phyloP scores from a whole-genome alignment of 164 flowering plant species.

The Santalum album region DNA sequence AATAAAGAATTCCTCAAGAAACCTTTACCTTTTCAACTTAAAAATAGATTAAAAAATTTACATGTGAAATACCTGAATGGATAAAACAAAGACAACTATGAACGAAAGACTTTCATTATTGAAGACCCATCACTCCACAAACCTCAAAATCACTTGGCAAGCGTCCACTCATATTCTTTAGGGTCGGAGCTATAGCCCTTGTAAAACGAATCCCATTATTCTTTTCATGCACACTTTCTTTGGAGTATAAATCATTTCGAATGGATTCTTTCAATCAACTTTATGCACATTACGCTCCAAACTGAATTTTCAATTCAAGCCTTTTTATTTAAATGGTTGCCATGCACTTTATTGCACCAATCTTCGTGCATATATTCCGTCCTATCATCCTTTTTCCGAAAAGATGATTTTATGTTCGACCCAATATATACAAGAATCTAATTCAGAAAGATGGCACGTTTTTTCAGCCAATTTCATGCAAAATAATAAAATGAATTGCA shows the following conservation, averaged over 20 bases:
- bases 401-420: constrained; percentile 16
- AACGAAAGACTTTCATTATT: too few relatives aligned
- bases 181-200: too few relatives aligned
- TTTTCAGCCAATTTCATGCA: too few relatives aligned
- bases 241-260: constrained; percentile 19
- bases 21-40: too few relatives aligned
- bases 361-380: constrained; percentile 47
- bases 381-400: constrained; percentile 15
- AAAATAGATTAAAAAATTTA: too few relatives aligned
- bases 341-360: constrained; percentile 21
- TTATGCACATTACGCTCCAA: constrained; percentile 20
- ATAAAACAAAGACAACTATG: too few relatives aligned
- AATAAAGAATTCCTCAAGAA: too few relatives aligned
- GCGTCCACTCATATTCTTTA: too few relatives aligned
- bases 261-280: constrained; percentile 26
- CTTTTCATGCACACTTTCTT: constrained; percentile 8
- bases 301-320: constrained; percentile 14
- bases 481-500: constrained; percentile 5
- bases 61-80: too few relatives aligned
- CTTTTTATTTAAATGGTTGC: constrained; percentile 1
- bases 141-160: too few relatives aligned
- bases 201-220: constrained; percentile 10
- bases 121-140: too few relatives aligned
- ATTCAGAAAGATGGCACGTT: too few relatives aligned
- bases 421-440: constrained; percentile 16